Evolutionary conservation across 495 filamentous ascomycete genomes (phyloP), one percentile per base, ranked within the genome.

Genomic region (Achaetomiella virescens): DNA sequence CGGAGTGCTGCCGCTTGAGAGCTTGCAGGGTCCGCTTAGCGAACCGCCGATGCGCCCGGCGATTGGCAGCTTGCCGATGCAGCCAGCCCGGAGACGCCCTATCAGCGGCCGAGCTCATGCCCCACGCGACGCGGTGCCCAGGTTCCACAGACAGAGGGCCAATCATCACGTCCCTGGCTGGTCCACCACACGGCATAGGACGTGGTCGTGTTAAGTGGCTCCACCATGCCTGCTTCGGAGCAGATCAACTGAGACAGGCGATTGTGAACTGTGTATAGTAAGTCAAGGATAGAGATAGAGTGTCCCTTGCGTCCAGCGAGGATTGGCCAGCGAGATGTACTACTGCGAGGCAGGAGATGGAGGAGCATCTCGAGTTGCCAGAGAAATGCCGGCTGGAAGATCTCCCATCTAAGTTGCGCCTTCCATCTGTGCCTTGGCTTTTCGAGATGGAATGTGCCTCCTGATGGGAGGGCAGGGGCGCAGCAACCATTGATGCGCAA

Each of bases 231-330:
- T 17, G 6, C 24, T n/a, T 22, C 9, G 12, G 43, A 18, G 52
- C 44, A 55, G 52, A 47, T 55, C 52, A 43, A 37, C 31, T 25
- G 43, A 55, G 33, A 48, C 43, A 38, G 38, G n/a, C n/a, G n/a
- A n/a, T n/a, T n/a, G n/a, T n/a, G n/a, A n/a, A n/a, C n/a, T n/a
- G n/a, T n/a, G n/a, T n/a, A n/a, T n/a, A n/a, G 27, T 43, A 53
- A 53, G 40, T 53, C 40, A 22, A 33, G 38, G 24, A 38, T 24
- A 29, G 22, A 14, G 11, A 25, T 15, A 15, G 42, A 44, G n/a
- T n/a, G n/a, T n/a, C n/a, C n/a, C n/a, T n/a, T n/a, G n/a, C n/a
- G n/a, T n/a, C n/a, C n/a, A 31, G 27, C 4, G 27, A 31, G 27
- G 27, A 31, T 4, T n/a, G 27, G 27, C 27, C 5, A 31, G 27